Evolutionary conservation across 2,329 filamentous ascomycete genomes (phyloP).

Genomic region (Diaporthe citriasiana): DNA sequence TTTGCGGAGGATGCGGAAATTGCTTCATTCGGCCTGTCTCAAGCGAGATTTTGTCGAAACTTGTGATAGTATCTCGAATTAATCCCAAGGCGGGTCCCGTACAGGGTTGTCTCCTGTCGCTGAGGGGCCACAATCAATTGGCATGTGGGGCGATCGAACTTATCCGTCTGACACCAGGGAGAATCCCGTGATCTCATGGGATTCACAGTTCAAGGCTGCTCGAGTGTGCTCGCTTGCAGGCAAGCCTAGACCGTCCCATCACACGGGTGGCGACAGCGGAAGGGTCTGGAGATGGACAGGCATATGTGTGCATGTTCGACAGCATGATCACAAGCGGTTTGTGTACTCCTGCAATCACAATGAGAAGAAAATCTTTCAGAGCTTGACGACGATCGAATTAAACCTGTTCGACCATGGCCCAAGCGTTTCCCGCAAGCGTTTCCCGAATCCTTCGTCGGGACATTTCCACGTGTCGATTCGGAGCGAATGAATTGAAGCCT

Average conservation of each 20-base stretch:
- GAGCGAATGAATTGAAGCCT: constrained; percentile 8
- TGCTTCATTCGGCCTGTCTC: constrained; percentile 25
- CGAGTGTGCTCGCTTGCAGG: neutral
- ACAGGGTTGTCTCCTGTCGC: constrained; percentile 28
- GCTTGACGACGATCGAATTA: constrained; percentile 9
- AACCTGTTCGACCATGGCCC: constrained; percentile 1
- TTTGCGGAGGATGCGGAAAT: constrained; percentile 26
- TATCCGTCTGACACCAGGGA: constrained; percentile 20
- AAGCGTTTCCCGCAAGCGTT: constrained; percentile 11
- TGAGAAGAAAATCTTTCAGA: constrained; percentile 1
- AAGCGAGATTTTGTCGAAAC: constrained; percentile 22
- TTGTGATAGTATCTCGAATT: constrained; percentile 9
- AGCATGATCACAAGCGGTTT: constrained; percentile 7
- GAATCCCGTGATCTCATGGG: constrained; percentile 12
- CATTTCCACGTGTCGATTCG: constrained; percentile 26
- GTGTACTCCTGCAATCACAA: constrained; percentile 5
- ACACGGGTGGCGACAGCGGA: constrained; percentile 30
- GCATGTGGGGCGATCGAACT: constrained; percentile 28
- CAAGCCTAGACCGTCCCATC: constrained; percentile 13
- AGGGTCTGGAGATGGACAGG: constrained; percentile 2
- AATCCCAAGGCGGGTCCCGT: constrained; percentile 13
- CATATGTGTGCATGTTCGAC: constrained; percentile 2
- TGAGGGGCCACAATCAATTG: constrained; percentile 23
- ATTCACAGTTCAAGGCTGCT: constrained; percentile 14
- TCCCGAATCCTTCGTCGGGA: constrained; percentile 22